Evolutionary conservation across 305 asterid species (phyloP), one percentile per base, ranked within the genome.

Genomic region (Striga hermonthica): DNA sequence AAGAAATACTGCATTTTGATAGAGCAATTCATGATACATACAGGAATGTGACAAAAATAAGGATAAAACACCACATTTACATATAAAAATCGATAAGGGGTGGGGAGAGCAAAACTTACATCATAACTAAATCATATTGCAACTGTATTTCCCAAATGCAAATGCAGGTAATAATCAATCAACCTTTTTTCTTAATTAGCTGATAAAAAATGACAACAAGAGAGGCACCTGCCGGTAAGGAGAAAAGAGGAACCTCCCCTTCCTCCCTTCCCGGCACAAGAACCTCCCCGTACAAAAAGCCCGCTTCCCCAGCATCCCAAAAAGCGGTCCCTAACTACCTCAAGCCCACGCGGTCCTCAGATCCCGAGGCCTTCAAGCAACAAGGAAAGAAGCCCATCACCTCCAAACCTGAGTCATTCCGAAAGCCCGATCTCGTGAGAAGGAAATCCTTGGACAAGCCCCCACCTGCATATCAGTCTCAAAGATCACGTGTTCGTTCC

Each of bases 381-480:
- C 81, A 57, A 3, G 78, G 53, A 61, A 79, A 65, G 72, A 83
- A 73, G 59, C 65, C 79, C 8, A 59, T 67, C 52, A 31, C 77
- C 0, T n/a, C n/a, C n/a, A 50, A n/a, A 1, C 34, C 38, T 41
- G 62, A 44, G 2, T 60, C 31, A 34, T 15, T 66, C 9, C 40
- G 63, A 40, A 73, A 67, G 63, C 12, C 81, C 9, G 55, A 4
- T 60, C 66, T 80, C 5, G 9, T 76, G 0, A 47, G 86, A 74
- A 67, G 92, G 53, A 79, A 81, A 66, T 84, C 94, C n/a, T 77
- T 84, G 7, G 93, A 80, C 73, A 81, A 76, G 62, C 86, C 88
- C 37, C 80, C 84, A 0, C 68, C 84, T 11, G 75, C 82, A 39
- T 79, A 87, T 57, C 75, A 62, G 9, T 28, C 72, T 0, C 77